Percentiles rank a stretch among this genome's conserved stretches.
These are phyloP conservation scores for Mollisia scopiformis DNA, from an alignment of 2,329 filamentous ascomycete genomes.

Conservation along the genomic window DNA sequence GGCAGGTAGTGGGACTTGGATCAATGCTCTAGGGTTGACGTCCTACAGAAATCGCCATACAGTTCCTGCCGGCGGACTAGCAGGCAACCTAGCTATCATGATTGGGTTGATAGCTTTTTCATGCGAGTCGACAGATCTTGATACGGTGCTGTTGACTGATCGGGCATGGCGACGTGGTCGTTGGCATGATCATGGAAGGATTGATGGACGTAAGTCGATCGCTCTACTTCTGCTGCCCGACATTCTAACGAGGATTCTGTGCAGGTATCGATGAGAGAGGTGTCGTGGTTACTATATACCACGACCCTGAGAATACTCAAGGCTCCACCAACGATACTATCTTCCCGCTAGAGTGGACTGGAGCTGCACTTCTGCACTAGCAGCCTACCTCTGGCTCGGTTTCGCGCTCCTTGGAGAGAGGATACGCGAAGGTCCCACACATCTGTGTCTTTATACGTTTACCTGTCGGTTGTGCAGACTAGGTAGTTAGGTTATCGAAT, in stretches of 20 bases:
- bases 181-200: constrained; percentile 20
- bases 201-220: constrained; percentile 23
- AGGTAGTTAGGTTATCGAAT: too few relatives aligned
- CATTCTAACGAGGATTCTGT: neutral
- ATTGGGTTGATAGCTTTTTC: constrained; percentile 32
- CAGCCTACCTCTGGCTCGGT: neutral
- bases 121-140: constrained; percentile 16
- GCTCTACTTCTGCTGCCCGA: neutral
- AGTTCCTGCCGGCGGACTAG: constrained; percentile 16
- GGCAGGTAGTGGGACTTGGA: constrained; percentile 19
- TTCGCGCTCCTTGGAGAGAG: too few relatives aligned
- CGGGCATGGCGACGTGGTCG: constrained; percentile 19
- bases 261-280: constrained; percentile 24
- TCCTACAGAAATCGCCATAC: constrained; percentile 6
- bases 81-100: constrained; percentile 27
- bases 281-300: constrained; percentile 29
- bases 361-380: neutral
- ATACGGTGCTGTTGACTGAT: constrained; percentile 14
- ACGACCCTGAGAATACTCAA: constrained; percentile 29
- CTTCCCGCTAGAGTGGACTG: constrained; percentile 20
- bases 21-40: constrained; percentile 17
- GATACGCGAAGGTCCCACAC: too few relatives aligned
- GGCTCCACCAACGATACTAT: constrained; percentile 24
- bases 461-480: too few relatives aligned
- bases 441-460: too few relatives aligned